These are phyloP conservation scores for Lepiota venenata DNA, from an alignment of 768 basidiomycete species.

Conservation along the genomic window DNA sequence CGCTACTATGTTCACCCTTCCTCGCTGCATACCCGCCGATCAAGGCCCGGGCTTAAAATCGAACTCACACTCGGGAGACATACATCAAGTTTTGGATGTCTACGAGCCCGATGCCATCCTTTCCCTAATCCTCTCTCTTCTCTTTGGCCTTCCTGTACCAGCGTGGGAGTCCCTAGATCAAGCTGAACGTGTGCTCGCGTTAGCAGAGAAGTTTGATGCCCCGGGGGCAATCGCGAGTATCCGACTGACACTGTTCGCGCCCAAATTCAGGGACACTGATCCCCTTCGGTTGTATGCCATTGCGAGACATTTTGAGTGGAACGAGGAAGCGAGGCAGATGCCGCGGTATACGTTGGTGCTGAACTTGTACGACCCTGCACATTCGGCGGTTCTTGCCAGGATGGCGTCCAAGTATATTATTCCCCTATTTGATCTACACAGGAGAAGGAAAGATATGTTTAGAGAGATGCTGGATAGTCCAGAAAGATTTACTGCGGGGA, in stretches of 20 bases:
- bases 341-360: slow-evolving; percentile 55
- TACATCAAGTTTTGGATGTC: slow-evolving; percentile 27
- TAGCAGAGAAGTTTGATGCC: slow-evolving; percentile 73
- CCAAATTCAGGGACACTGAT: slow-evolving; percentile 38
- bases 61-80: not conserved
- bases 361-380: slow-evolving; percentile 38
- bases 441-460: slow-evolving; percentile 47
- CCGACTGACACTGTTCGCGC: slow-evolving; percentile 47
- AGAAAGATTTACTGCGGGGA: slow-evolving; percentile 54
- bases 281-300: slow-evolving; percentile 53
- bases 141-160: slow-evolving; percentile 50
- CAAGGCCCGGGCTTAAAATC: not conserved
- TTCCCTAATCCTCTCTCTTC: slow-evolving; percentile 53
- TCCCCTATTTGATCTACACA: slow-evolving; percentile 55
- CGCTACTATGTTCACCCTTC: slow-evolving; percentile 58
- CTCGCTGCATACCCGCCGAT: slow-evolving; percentile 29
- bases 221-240: slow-evolving; percentile 56
- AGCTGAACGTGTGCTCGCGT: slow-evolving; percentile 50
- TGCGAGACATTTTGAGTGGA: slow-evolving; percentile 62
- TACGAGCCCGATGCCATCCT: slow-evolving; percentile 44
- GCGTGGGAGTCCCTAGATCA: slow-evolving; percentile 46
- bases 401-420: slow-evolving; percentile 51
- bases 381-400: slow-evolving; percentile 42
- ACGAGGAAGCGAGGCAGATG: slow-evolving; percentile 51
- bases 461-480: slow-evolving; percentile 51